Percentiles rank a stretch among this genome's conserved stretches.
Conservation (phyloP, 169 alveolate genomes). For the Cryptosporidium viatorum region DNA sequence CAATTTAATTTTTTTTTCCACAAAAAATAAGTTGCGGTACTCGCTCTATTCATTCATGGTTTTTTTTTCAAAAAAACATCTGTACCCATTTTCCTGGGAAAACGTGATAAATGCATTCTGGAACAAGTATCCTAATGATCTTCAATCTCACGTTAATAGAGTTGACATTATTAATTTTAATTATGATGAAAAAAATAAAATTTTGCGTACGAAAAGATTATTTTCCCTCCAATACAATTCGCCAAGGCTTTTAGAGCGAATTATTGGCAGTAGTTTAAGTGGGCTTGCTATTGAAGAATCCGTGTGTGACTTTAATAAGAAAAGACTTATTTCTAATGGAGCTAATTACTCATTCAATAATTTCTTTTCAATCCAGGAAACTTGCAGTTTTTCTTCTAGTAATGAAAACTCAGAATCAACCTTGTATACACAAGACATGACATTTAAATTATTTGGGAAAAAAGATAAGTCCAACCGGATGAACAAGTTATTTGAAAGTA, state of each 20-base stretch:
- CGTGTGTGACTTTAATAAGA: not conserved
- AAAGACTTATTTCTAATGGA: not conserved
- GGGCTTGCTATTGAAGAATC: conserved; percentile 40
- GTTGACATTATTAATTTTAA: conserved; percentile 36
- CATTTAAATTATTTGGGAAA: not conserved
- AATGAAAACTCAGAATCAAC: conserved; percentile 2
- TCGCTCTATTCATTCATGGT: not conserved
- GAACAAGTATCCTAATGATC: conserved; percentile 51
- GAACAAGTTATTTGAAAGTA: conserved; percentile 5
- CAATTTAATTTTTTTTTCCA: not conserved
- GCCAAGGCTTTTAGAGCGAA: conserved; percentile 4
- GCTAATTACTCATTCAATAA: conserved; percentile 19
- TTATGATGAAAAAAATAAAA: not conserved
- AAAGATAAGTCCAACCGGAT: not conserved
- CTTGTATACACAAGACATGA: conserved; percentile 5
- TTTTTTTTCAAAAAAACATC: conserved; percentile 20
- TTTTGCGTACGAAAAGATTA: conserved; percentile 6
- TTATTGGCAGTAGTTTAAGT: conserved; percentile 12
- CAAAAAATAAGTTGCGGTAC: not conserved
- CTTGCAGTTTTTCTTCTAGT: not conserved
- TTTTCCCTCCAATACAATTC: conserved; percentile 16
- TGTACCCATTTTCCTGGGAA: conserved; percentile 39
- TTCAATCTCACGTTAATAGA: conserved; percentile 43
- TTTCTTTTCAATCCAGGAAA: conserved; percentile 1
- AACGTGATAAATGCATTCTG: conserved; percentile 21